These are phyloP conservation scores for Diaporthe vaccinii DNA, from an alignment of 2,329 filamentous ascomycete species.

Conservation along the genomic window DNA sequence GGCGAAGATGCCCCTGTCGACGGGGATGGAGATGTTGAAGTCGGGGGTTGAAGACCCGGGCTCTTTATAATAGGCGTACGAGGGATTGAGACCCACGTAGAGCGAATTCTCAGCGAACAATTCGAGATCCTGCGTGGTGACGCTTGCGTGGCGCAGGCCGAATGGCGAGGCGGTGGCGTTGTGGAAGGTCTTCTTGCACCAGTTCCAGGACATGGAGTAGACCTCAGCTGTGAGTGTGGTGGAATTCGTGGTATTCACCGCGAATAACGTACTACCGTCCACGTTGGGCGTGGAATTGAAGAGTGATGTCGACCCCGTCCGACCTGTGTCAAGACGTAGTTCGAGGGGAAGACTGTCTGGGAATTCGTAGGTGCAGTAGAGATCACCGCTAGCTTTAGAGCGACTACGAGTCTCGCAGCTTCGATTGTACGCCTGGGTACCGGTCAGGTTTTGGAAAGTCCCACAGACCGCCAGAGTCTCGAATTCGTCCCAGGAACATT, in stretches of 20 bases:
- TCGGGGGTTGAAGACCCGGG: background rate
- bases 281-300: background rate
- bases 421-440: background rate
- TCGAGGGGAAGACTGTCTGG: background rate
- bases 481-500: background rate
- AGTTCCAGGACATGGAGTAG: conserved; percentile 4
- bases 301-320: background rate
- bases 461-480: conserved; percentile 6
- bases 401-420: background rate
- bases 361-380: background rate
- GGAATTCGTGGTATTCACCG: background rate
- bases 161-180: background rate
- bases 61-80: background rate
- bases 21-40: background rate
- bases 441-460: background rate
- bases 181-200: conserved; percentile 13
- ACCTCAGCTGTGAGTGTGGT: background rate
- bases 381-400: too few species aligned
- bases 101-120: background rate
- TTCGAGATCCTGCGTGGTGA: background rate
- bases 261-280: background rate
- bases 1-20: background rate
- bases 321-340: background rate
- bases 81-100: background rate
- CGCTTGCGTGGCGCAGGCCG: background rate